Conservation (phyloP, 2,329 filamentous ascomycete species). For the Penicillium thymicola region DNA sequence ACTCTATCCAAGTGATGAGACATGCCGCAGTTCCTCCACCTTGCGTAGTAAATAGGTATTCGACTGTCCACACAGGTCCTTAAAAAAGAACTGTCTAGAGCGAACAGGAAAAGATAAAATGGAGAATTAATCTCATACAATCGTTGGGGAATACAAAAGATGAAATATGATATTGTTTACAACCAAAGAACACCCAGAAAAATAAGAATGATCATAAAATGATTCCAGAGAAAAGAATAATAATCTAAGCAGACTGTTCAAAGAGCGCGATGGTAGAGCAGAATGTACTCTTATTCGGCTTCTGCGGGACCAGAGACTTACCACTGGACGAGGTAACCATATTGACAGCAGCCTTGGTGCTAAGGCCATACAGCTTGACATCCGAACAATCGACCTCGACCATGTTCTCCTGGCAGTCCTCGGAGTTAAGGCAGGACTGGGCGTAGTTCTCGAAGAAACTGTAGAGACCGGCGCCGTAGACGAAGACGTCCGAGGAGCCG, state of each 20-base stretch:
- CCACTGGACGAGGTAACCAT: conserved; percentile 58
- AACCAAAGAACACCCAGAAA: neutral
- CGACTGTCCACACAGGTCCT: too few species aligned
- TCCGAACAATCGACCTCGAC: conserved; percentile 65
- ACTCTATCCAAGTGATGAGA: neutral
- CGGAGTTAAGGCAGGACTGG: conserved; percentile 63
- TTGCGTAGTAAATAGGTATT: neutral
- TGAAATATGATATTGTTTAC: neutral
- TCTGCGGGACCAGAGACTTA: conserved; percentile 35
- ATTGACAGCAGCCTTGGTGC: conserved; percentile 70
- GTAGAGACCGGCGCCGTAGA: conserved; percentile 75
- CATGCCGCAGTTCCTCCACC: neutral
- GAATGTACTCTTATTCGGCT: conserved; percentile 42
- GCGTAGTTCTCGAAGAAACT: conserved; percentile 80
- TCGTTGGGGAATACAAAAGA: neutral
- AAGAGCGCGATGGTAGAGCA: conserved; percentile 47
- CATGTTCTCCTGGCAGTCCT: conserved; percentile 76
- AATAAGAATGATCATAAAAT: neutral
- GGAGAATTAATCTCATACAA: neutral
- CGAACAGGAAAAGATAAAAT: neutral
- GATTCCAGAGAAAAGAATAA: neutral
- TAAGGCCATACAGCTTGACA: conserved; percentile 65
- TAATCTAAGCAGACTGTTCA: conserved; percentile 28
- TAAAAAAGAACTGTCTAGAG: neutral
- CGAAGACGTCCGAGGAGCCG: conserved; percentile 63